A percentile compares a stretch with the other conserved stretches of the same genome.
These are phyloP conservation scores for Chaetomium cochliodes DNA, from an alignment of 495 filamentous ascomycete species.

Conservation along the genomic window DNA sequence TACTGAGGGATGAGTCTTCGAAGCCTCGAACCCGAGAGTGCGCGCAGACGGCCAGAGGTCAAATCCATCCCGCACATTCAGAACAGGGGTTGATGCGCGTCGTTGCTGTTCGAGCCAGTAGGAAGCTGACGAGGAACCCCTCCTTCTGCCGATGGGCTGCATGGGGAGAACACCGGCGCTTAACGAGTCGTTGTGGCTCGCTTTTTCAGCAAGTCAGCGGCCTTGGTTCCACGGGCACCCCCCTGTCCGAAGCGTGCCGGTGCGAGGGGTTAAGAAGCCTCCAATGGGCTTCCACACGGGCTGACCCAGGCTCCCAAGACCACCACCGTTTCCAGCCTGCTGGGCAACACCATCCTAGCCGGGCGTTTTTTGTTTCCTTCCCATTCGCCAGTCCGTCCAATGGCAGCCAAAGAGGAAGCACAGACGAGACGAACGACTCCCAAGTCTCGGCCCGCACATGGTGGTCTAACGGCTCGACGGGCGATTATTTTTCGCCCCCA, in stretches of 20 bases:
- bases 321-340: conserved; percentile 32
- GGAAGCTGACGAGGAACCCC: conserved; percentile 25
- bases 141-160: conserved; percentile 36
- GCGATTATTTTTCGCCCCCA: too few species aligned
- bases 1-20: not conserved
- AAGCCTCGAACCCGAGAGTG: conserved; percentile 4
- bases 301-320: conserved; percentile 11
- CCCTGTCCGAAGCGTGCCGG: conserved; percentile 17
- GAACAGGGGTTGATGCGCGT: conserved; percentile 33
- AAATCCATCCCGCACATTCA: conserved; percentile 30
- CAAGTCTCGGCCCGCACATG: not conserved
- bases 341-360: conserved; percentile 23
- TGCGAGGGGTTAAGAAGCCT: conserved; percentile 20
- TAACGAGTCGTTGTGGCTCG: conserved; percentile 36
- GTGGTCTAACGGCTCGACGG: not conserved
- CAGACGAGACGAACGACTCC: conserved; percentile 5
- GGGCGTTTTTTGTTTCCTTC: conserved; percentile 9
- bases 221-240: conserved; percentile 21
- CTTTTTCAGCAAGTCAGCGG: conserved; percentile 33
- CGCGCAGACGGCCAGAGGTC: not conserved
- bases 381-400: conserved; percentile 11
- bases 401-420: not conserved
- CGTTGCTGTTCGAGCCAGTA: conserved; percentile 35
- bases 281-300: conserved; percentile 26
- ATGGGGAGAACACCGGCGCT: conserved; percentile 40